These are phyloP conservation scores for Cardamine chenopodiifolia DNA, from an alignment of 345 rosid genomes.

Conservation along the genomic window DNA sequence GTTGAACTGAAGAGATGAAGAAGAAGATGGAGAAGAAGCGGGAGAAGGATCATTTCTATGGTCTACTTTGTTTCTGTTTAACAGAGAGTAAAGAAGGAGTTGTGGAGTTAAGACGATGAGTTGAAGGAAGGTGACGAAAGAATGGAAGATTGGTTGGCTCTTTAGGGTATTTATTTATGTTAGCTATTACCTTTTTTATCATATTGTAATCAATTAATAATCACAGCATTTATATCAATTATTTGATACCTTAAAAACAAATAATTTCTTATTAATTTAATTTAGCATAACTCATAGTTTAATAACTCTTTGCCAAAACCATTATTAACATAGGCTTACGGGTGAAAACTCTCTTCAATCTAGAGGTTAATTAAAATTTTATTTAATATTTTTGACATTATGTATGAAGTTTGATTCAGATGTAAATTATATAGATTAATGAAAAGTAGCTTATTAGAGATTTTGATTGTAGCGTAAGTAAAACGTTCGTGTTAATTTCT, in stretches of 20 bases:
- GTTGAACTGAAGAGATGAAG: slow-evolving; percentile 17
- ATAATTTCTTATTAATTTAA: too few relatives aligned
- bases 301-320: neutral
- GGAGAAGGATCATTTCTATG: slow-evolving; percentile 29
- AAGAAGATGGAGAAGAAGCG: slow-evolving; percentile 36
- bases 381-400: too few relatives aligned
- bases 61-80: neutral
- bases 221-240: neutral
- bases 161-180: slow-evolving; percentile 36
- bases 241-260: neutral
- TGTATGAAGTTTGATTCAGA: too few relatives aligned
- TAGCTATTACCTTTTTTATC: slow-evolving; percentile 27
- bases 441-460: neutral
- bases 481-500: neutral
- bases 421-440: too few relatives aligned
- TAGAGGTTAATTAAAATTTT: too few relatives aligned
- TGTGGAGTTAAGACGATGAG: slow-evolving; percentile 35
- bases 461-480: neutral
- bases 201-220: slow-evolving; percentile 21
- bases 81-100: slow-evolving; percentile 8
- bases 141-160: slow-evolving; percentile 21
- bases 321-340: too few relatives aligned
- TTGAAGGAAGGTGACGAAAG: slow-evolving; percentile 6
- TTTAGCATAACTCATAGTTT: neutral
- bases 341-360: too few relatives aligned